Evolutionary conservation across 2,329 filamentous ascomycete species (phyloP), one percentile per base, ranked within the genome.

Genomic region (Colletotrichum costaricense): DNA sequence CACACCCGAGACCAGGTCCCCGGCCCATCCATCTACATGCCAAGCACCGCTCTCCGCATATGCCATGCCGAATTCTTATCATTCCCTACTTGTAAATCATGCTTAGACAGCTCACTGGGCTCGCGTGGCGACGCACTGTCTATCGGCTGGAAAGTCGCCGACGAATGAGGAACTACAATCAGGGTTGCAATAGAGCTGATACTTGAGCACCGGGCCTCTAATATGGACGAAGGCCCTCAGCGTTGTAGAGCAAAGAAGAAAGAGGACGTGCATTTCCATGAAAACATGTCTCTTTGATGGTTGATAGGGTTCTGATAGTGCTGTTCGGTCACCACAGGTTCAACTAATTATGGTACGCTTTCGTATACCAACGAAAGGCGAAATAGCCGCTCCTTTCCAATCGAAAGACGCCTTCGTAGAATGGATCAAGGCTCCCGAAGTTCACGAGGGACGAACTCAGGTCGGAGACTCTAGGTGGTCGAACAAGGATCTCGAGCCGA

Each of bases 401-500:
- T 80, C 77, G 4, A 74, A 55, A 35, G 73, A 75, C 8, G 76
- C 77, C 1, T 79, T 80, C 14, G 8, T 67, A 38, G 74, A 78
- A 11, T 79, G 78, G 63, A 26, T 76, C 24, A 76, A 76, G 65
- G 78, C 77, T 0, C 74, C 78, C 2, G 67, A 75, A 22, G 65
- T 69, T 2, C 60, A 58, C 7, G 69, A 77, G 1, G 78, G 76
- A 5, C 75, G 75, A 35, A 33, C 57, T 12, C 65, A 46, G 26
- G 70, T 80, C 11, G 78, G 78, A 35, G 75, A 77, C 66, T 58
- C 76, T 14, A 74, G 74, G 65, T 81, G 79, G 79, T 78, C 79
- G 5, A 81, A 81, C 74, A 76, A 78, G 42, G 79, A 81, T 62
- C 75, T 80, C 22, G 78, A 80, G 60, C 79, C 78, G 22, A 80